Evolutionary conservation across 73 alveolate genomes (phyloP).

Genomic region (Paramecium sexaurelia): DNA sequence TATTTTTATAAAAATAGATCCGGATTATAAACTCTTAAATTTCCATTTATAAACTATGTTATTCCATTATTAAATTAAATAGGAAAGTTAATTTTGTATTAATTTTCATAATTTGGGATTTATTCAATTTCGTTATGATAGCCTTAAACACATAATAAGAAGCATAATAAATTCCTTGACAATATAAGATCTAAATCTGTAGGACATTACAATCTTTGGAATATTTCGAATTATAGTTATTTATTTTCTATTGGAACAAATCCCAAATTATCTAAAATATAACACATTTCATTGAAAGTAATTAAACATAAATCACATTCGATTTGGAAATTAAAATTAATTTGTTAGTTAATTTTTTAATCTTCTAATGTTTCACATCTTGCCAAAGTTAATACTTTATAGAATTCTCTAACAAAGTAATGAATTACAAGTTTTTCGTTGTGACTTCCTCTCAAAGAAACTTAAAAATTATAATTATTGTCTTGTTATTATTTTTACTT

Average conservation of each 20-base stretch:
- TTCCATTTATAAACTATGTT: constrained; percentile 9
- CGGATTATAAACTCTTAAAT: background rate
- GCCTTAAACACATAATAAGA: constrained; percentile 15
- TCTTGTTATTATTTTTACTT: background rate
- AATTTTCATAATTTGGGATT: constrained; percentile 6
- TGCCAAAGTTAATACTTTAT: constrained; percentile 15
- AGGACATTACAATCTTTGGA: background rate
- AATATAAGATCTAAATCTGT: background rate
- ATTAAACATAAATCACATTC: constrained; percentile 9
- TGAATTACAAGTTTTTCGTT: background rate
- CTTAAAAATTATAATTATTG: background rate
- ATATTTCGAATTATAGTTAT: background rate
- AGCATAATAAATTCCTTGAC: constrained; percentile 6
- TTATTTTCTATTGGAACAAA: background rate
- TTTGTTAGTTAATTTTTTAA: background rate
- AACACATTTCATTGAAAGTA: background rate
- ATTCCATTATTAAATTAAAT: background rate
- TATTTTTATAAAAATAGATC: background rate
- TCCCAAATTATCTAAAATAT: background rate
- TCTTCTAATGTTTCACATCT: background rate
- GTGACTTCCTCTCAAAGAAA: background rate
- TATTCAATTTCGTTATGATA: background rate
- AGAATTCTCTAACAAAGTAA: constrained; percentile 21
- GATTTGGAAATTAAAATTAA: background rate
- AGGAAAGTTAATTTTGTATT: background rate